phyloP scores from a whole-genome alignment of 257 asterid species.

The Nemophila menziesii region DNA sequence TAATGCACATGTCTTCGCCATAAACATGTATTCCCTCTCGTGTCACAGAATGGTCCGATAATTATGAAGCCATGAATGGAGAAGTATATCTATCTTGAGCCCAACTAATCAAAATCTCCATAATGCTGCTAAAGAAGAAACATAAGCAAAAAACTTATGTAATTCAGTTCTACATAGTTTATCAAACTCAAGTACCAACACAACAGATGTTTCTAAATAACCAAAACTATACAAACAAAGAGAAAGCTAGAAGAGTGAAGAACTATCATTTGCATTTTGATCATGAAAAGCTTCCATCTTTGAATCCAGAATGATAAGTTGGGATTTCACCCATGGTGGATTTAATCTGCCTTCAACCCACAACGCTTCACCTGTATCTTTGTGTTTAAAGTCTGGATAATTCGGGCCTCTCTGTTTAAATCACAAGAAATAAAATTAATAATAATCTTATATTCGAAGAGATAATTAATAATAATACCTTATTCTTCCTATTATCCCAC shows the following conservation, averaged over 20 bases:
- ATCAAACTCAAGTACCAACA: not conserved
- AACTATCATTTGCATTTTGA: conserved; percentile 47
- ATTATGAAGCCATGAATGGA: too few species aligned
- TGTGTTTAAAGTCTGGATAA: conserved; percentile 97
- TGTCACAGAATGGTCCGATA: too few species aligned
- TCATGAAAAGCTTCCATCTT: conserved; percentile 60
- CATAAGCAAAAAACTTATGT: too few species aligned
- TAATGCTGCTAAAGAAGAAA: too few species aligned
- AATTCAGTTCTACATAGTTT: too few species aligned
- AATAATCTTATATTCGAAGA: not conserved
- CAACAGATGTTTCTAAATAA: not conserved
- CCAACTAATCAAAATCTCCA: too few species aligned
- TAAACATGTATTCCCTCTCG: too few species aligned
- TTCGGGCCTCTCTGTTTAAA: conserved; percentile 67
- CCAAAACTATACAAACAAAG: not conserved
- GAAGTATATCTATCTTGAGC: too few species aligned
- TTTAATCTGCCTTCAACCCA: conserved; percentile 81
- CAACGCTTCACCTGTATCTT: conserved; percentile 85
- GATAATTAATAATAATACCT: too few species aligned
- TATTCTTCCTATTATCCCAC: conserved; percentile 98
- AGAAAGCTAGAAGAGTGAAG: conserved; percentile 37
- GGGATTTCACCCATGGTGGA: conserved; percentile 94
- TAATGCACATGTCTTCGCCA: too few species aligned
- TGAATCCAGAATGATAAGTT: conserved; percentile 68
- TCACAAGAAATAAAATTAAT: not conserved